A percentile compares a stretch with the other conserved stretches of the same genome.
phyloP scores from a whole-genome alignment of 164 flowering plant species.

The Houttuynia cordata region DNA sequence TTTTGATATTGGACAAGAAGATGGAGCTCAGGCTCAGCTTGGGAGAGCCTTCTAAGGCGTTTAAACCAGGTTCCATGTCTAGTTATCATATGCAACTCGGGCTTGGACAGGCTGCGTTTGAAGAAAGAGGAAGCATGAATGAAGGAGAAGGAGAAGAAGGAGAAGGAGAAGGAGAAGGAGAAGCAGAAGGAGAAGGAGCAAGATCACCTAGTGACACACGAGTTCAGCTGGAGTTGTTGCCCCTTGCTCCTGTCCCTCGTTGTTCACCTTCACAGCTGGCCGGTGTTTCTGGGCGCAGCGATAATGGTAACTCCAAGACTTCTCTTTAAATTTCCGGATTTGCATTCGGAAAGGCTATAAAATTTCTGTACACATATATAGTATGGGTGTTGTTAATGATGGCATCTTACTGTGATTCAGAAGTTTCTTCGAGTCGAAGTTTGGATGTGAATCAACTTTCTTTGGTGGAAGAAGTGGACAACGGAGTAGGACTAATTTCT shows the following conservation, averaged over 20 bases:
- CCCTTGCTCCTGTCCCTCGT: constrained; percentile 31
- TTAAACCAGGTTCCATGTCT: constrained; percentile 1
- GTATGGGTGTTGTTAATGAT: no score
- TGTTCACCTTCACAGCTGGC: constrained; percentile 1
- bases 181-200: no score
- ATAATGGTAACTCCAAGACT: constrained; percentile 18
- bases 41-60: constrained; percentile 35
- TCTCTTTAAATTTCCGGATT: background rate
- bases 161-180: no score
- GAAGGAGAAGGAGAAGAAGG: no score
- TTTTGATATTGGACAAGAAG: background rate
- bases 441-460: constrained; percentile 40
- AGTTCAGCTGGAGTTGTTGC: constrained; percentile 43
- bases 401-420: constrained; percentile 11
- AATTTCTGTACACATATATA: no score
- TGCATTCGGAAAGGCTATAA: no score
- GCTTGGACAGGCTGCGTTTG: constrained; percentile 2
- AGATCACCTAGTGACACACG: constrained; percentile 20
- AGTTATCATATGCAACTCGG: constrained; percentile 1
- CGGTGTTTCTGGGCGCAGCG: constrained; percentile 24
- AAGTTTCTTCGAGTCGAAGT: constrained; percentile 21
- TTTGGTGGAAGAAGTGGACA: constrained; percentile 24
- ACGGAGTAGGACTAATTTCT: constrained; percentile 29
- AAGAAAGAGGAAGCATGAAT: background rate
- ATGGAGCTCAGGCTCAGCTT: constrained; percentile 65